phyloP scores from a whole-genome alignment of 2,329 filamentous ascomycete genomes.

The Chaetothyriales sp. region DNA sequence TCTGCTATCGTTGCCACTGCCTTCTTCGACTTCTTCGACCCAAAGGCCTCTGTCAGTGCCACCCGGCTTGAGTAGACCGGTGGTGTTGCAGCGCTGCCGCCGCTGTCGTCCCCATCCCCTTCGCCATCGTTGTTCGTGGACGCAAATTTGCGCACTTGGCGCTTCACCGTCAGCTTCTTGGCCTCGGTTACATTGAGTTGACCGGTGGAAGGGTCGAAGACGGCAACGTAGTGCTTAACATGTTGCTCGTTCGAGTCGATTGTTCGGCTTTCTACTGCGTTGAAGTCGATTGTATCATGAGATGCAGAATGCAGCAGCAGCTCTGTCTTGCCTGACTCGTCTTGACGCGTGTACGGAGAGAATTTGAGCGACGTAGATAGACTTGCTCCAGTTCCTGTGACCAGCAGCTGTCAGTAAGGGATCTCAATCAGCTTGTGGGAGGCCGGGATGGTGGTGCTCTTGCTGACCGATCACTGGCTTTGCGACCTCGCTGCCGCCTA shows the following conservation, averaged over 20 bases:
- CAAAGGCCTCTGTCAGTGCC: constrained; percentile 34
- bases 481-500: constrained; percentile 7
- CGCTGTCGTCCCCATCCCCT: constrained; percentile 9
- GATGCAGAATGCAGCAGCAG: constrained; percentile 46
- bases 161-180: constrained; percentile 41
- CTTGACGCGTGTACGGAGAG: constrained; percentile 10
- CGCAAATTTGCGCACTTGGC: constrained; percentile 25
- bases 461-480: constrained; percentile 16
- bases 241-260: constrained; percentile 37
- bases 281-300: constrained; percentile 46
- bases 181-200: constrained; percentile 40
- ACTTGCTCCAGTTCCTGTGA: constrained; percentile 7
- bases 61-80: constrained; percentile 20
- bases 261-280: constrained; percentile 30
- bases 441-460: background rate
- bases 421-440: background rate
- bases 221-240: constrained; percentile 45
- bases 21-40: constrained; percentile 36
- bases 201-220: constrained; percentile 41
- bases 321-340: constrained; percentile 23
- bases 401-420: background rate
- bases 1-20: constrained; percentile 32
- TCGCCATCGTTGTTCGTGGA: constrained; percentile 12
- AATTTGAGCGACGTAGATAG: constrained; percentile 8
- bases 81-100: constrained; percentile 13